phyloP scores from a whole-genome alignment of 805 yeast genomes.

The Myxozyma neglecta region DNA sequence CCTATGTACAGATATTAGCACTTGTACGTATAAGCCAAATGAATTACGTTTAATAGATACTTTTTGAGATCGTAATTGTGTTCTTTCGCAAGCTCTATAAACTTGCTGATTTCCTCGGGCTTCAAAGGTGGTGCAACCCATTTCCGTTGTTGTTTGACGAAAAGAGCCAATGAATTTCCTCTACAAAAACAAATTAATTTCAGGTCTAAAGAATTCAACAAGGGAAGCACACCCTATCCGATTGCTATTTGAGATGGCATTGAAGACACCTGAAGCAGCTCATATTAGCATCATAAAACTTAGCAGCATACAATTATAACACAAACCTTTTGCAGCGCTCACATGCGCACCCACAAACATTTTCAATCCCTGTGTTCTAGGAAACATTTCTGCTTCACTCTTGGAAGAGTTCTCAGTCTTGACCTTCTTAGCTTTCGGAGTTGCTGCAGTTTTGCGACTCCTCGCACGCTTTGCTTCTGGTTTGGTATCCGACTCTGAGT shows the following conservation, averaged over 20 bases:
- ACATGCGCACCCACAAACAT: slow-evolving; percentile 31
- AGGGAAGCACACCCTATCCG: slow-evolving; percentile 46
- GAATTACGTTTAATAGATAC: background rate
- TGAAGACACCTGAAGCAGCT: slow-evolving; percentile 50
- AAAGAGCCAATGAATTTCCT: slow-evolving; percentile 85
- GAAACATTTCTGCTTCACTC: slow-evolving; percentile 37
- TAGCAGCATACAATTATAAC: background rate
- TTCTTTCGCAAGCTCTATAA: slow-evolving; percentile 60
- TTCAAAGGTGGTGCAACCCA: slow-evolving; percentile 85
- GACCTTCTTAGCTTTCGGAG: background rate
- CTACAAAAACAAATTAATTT: slow-evolving; percentile 32
- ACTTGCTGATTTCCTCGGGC: slow-evolving; percentile 64
- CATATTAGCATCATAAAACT: background rate
- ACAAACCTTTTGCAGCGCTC: slow-evolving; percentile 26
- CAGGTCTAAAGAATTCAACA: background rate
- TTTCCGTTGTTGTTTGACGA: slow-evolving; percentile 82
- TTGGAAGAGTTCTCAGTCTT: slow-evolving; percentile 5
- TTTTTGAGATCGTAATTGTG: slow-evolving; percentile 69
- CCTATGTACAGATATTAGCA: slow-evolving; percentile 6
- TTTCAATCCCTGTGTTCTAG: slow-evolving; percentile 47
- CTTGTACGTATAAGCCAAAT: background rate
- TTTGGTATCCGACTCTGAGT: slow-evolving; percentile 13
- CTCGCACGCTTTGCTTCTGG: slow-evolving; percentile 11
- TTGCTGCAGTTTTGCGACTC: background rate
- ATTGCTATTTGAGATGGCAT: slow-evolving; percentile 61